Base-by-base conservation (phyloP, 257 asterid genomes). In the Echites panduratus region DNA sequence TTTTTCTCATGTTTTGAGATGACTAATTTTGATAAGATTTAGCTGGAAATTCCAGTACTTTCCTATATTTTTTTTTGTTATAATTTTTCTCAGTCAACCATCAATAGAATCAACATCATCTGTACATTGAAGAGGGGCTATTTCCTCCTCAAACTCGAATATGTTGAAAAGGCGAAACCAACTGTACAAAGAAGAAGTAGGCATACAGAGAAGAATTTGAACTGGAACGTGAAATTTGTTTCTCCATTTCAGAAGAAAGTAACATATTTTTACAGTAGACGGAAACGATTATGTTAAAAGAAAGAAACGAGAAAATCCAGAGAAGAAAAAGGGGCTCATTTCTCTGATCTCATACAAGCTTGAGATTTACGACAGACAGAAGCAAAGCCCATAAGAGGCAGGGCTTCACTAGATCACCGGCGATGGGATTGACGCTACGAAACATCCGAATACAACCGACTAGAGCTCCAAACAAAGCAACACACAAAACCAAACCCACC, bases 351-450 rank as follows among this genome's bases (percentile, higher is more conserved):
- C 27, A 87, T 70, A 87, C 74, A 50, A 90, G 97, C 88, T 86
- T 85, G 53, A 82, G 40, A 75, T 89, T 93, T 40, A 83, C 86
- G 16, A 81, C 57, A 19, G 89, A 80, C 20, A 89, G 80, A 64
- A 90, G 76, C 72, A 84, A 49, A 19, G 91, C 88, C 96, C 92
- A 89, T 8, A 86, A 82, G 43, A 93, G 79, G 61, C 96, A 88
- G 20, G 90, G 92, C 87, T 82, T 84, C 0, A 86, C 88, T 72
- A 93, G 78, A 82, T 89, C 87, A 47, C 96, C 97, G 0, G 97
- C 96, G 13, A 88, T 85, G 20, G 92, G 99, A 70, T 89, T 90
- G 87, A 89, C 75, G 13, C 7, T 76, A 82, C 81, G 70, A 57
- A 92, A 90, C 64, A 76, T 70, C 79, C 79, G 66, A 26, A 76